phyloP scores from a whole-genome alignment of 257 asterid species.

The Leptodermis oblonga region DNA sequence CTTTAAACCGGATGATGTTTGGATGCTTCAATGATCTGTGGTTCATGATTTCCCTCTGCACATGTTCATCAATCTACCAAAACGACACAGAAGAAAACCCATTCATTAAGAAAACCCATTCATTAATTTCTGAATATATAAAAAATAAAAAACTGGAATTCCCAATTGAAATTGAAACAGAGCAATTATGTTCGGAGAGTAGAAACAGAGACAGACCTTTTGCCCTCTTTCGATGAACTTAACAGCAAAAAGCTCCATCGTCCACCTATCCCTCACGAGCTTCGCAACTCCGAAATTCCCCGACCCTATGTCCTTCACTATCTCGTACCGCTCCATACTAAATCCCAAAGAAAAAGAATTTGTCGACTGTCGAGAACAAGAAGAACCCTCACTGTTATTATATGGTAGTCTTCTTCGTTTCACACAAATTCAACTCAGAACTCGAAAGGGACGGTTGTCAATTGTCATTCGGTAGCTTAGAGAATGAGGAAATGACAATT shows the following conservation, averaged over 20 bases:
- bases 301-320: constrained; percentile 53
- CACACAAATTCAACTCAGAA: not conserved
- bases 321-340: constrained; percentile 59
- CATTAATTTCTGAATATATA: not conserved
- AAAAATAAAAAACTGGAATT: not conserved
- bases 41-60: constrained; percentile 44
- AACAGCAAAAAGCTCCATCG: constrained; percentile 33
- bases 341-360: constrained; percentile 3
- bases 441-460: not conserved
- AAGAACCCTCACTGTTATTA: not conserved
- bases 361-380: not conserved
- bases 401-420: not conserved
- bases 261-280: constrained; percentile 43
- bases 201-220: constrained; percentile 23
- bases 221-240: constrained; percentile 41
- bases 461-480: not conserved
- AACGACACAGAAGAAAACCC: not conserved
- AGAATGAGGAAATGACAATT: constrained; percentile 5
- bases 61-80: constrained; percentile 39
- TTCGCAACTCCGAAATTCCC: constrained; percentile 83
- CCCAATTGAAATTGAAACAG: not conserved
- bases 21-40: constrained; percentile 49
- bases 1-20: constrained; percentile 40
- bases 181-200: no score
- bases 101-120: no score